A percentile compares a stretch with the other conserved stretches of the same genome.
phyloP scores from a whole-genome alignment of 345 rosid species.

The Ceriops zippeliana region DNA sequence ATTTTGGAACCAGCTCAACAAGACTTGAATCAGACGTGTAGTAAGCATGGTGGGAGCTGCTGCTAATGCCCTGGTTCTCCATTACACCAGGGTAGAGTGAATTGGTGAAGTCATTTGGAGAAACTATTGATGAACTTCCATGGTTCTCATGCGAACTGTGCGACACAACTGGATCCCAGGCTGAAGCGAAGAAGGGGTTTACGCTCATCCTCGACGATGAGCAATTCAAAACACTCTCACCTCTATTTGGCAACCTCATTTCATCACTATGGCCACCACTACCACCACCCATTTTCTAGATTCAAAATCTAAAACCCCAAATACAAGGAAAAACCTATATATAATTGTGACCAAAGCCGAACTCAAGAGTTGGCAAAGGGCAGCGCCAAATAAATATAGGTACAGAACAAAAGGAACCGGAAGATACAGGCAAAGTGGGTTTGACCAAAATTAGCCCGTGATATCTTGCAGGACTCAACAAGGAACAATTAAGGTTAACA shows the following conservation, averaged over 20 bases:
- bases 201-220: slow-evolving; percentile 41
- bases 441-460: slow-evolving; percentile 51
- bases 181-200: slow-evolving; percentile 57
- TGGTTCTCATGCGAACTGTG: slow-evolving; percentile 40
- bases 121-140: slow-evolving; percentile 52
- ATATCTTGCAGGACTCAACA: slow-evolving; percentile 66
- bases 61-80: slow-evolving; percentile 55
- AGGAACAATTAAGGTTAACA: slow-evolving; percentile 56
- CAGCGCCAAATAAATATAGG: slow-evolving; percentile 20
- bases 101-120: slow-evolving; percentile 47
- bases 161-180: slow-evolving; percentile 72
- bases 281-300: slow-evolving; percentile 41
- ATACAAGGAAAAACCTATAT: slow-evolving; percentile 19
- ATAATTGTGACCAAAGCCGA: slow-evolving; percentile 21
- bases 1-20: slow-evolving; percentile 47
- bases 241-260: slow-evolving; percentile 47
- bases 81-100: slow-evolving; percentile 49
- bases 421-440: slow-evolving; percentile 33
- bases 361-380: slow-evolving; percentile 18
- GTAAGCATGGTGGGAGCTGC: slow-evolving; percentile 43
- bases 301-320: slow-evolving; percentile 31
- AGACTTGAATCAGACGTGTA: slow-evolving; percentile 59
- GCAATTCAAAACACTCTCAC: slow-evolving; percentile 38
- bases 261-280: slow-evolving; percentile 46
- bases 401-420: slow-evolving; percentile 18